Evolutionary conservation across 495 filamentous ascomycete genomes (phyloP).

Genomic region (Geopyxis carbonaria): DNA sequence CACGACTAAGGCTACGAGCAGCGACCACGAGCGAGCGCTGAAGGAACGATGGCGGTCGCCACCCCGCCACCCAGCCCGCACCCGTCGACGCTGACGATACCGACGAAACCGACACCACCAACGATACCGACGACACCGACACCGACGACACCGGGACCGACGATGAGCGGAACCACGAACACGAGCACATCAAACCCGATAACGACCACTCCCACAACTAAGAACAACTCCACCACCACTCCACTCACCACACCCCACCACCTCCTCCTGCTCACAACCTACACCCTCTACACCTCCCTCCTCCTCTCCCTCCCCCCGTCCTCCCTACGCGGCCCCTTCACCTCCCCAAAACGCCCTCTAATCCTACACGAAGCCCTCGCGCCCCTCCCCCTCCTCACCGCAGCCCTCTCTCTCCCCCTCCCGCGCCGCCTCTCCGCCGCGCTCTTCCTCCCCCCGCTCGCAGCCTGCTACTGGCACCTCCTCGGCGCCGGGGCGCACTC

Average conservation of each 20-base stretch:
- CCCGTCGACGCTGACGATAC: too few relatives aligned
- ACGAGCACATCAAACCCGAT: too few relatives aligned
- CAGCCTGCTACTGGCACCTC: conserved; percentile 9
- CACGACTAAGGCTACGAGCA: too few relatives aligned
- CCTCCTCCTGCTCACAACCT: background rate
- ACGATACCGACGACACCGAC: too few relatives aligned
- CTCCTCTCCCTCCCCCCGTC: background rate
- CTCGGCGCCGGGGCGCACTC: conserved; percentile 9
- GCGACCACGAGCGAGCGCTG: too few relatives aligned
- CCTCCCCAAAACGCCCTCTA: conserved; percentile 4
- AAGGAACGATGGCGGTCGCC: too few relatives aligned
- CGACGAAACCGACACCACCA: too few relatives aligned
- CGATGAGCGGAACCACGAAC: too few relatives aligned
- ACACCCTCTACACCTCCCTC: background rate
- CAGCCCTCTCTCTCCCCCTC: conserved; percentile 11
- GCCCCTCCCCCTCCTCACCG: conserved; percentile 6
- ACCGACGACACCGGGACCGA: too few relatives aligned
- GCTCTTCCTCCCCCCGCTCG: conserved; percentile 14
- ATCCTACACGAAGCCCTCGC: conserved; percentile 13
- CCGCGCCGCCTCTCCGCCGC: conserved; percentile 5
- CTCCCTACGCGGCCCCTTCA: background rate
- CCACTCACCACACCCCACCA: conserved; percentile 1
- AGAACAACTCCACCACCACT: background rate
- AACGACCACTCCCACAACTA: background rate
- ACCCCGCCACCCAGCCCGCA: too few relatives aligned